These are phyloP conservation scores for Melampsora larici-populina DNA, from an alignment of 1,284 basidiomycete genomes.

Conservation along the genomic window DNA sequence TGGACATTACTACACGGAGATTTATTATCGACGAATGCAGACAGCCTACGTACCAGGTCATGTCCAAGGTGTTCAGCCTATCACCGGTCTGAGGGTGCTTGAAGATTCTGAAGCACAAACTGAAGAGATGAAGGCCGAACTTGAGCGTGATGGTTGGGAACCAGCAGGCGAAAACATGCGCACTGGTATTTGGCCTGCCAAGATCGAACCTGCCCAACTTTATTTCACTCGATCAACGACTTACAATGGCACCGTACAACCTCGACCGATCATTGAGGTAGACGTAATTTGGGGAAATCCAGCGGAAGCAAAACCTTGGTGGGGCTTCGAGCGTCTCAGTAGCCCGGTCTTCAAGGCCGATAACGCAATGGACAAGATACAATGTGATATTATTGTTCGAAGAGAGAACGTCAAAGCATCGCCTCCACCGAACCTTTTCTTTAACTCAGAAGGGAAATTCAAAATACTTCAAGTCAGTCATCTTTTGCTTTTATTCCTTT, in stretches of 20 bases:
- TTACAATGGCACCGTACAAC: conserved; percentile 10
- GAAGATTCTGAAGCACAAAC: conserved; percentile 13
- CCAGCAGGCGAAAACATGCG: conserved; percentile 16
- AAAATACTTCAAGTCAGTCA: conserved; percentile 35
- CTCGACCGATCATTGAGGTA: conserved; percentile 34
- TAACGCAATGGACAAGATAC: conserved; percentile 7
- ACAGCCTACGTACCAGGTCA: conserved; percentile 1
- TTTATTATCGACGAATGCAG: conserved; percentile 38
- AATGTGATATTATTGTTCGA: conserved; percentile 35
- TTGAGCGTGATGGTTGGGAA: conserved; percentile 24
- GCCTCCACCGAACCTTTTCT: not conserved
- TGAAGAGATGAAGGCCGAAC: conserved; percentile 1
- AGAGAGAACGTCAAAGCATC: conserved; percentile 10
- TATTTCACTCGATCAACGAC: conserved; percentile 27
- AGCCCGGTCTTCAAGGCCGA: conserved; percentile 30
- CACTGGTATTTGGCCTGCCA: conserved; percentile 33
- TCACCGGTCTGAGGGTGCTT: conserved; percentile 27
- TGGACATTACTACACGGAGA: conserved; percentile 40
- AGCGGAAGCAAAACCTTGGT: conserved; percentile 21
- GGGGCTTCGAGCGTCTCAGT: conserved; percentile 37
- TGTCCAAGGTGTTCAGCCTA: conserved; percentile 16
- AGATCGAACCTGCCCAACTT: conserved; percentile 17
- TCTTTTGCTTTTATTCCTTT: not conserved
- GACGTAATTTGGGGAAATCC: conserved; percentile 30
- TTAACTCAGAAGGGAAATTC: conserved; percentile 31